phyloP scores from a whole-genome alignment of 2,329 filamentous ascomycete genomes.

The Stachybotrys echinatus region DNA sequence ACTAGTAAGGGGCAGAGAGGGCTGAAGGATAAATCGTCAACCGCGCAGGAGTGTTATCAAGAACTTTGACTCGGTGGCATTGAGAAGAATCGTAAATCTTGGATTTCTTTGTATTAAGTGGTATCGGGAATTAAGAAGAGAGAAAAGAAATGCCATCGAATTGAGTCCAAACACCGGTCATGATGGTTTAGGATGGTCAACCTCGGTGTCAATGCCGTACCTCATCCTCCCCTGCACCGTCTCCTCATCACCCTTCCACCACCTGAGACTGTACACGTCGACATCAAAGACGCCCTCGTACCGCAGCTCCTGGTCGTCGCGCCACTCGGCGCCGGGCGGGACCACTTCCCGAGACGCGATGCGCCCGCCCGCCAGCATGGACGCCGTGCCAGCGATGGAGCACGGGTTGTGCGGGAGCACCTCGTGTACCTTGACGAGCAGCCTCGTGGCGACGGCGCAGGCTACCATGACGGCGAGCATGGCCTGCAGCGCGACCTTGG shows the following conservation, averaged over 20 bases:
- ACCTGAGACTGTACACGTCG: conserved; percentile 31
- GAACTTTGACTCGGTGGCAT: no score
- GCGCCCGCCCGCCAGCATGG: conserved; percentile 18
- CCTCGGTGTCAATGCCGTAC: background rate
- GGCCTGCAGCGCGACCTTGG: conserved; percentile 22
- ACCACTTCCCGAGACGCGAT: conserved; percentile 14
- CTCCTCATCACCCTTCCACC: background rate
- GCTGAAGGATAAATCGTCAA: no score
- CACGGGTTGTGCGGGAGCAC: conserved; percentile 22
- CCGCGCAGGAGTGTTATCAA: no score
- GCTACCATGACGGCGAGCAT: conserved; percentile 21
- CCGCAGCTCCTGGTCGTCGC: conserved; percentile 11
- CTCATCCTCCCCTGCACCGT: background rate
- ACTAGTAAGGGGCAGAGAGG: no score
- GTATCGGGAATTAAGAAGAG: no score
- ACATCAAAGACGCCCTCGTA: conserved; percentile 8
- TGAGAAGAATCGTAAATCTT: no score
- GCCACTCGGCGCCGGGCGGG: conserved; percentile 19
- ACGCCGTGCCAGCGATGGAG: conserved; percentile 19
- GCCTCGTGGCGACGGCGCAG: conserved; percentile 15
- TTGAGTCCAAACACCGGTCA: background rate
- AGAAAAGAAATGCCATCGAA: background rate
- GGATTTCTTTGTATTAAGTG: no score
- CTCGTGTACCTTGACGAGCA: conserved; percentile 12
- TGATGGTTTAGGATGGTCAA: background rate